Conservation (phyloP, 1,139 yeast genomes). For the Zhuliangozyma blackwelliae region DNA sequence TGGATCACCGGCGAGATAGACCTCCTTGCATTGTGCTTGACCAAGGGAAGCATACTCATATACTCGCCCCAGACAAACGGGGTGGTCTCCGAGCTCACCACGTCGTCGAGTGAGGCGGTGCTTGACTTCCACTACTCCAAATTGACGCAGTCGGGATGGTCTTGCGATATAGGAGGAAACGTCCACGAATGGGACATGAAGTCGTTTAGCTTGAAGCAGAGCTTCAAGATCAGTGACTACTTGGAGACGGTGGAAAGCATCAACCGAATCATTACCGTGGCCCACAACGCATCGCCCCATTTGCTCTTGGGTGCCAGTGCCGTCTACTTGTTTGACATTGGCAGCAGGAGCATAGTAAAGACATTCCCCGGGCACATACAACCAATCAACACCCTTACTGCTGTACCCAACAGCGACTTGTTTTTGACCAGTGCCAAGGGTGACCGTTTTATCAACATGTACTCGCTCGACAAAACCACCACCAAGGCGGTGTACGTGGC, state of each 20-base stretch:
- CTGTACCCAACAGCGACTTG: slow-evolving; percentile 33
- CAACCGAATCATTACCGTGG: slow-evolving; percentile 31
- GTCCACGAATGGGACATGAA: slow-evolving; percentile 62
- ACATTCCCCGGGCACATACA: slow-evolving; percentile 74
- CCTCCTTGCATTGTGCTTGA: slow-evolving; percentile 57
- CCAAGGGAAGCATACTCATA: slow-evolving; percentile 59
- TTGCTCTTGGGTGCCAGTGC: slow-evolving; percentile 64
- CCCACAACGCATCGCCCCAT: slow-evolving; percentile 35
- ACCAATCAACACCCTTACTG: slow-evolving; percentile 48
- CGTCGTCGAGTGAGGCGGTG: slow-evolving; percentile 50
- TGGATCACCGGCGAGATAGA: slow-evolving; percentile 48
- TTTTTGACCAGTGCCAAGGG: slow-evolving; percentile 67
- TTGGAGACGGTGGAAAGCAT: slow-evolving; percentile 32
- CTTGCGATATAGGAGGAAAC: slow-evolving; percentile 59
- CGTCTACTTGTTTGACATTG: slow-evolving; percentile 46
- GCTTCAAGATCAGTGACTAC: slow-evolving; percentile 39
- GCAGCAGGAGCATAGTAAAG: slow-evolving; percentile 30
- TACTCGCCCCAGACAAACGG: slow-evolving; percentile 67
- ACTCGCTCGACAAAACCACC: slow-evolving; percentile 43
- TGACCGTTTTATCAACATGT: slow-evolving; percentile 76
- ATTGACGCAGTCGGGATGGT: slow-evolving; percentile 49
- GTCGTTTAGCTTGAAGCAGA: slow-evolving; percentile 35
- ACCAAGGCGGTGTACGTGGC: slow-evolving; percentile 59
- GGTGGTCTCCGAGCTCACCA: slow-evolving; percentile 46
- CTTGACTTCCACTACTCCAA: slow-evolving; percentile 47